These are phyloP conservation scores for Sarcodon sp. DNA, from an alignment of 768 basidiomycete genomes.

Conservation along the genomic window DNA sequence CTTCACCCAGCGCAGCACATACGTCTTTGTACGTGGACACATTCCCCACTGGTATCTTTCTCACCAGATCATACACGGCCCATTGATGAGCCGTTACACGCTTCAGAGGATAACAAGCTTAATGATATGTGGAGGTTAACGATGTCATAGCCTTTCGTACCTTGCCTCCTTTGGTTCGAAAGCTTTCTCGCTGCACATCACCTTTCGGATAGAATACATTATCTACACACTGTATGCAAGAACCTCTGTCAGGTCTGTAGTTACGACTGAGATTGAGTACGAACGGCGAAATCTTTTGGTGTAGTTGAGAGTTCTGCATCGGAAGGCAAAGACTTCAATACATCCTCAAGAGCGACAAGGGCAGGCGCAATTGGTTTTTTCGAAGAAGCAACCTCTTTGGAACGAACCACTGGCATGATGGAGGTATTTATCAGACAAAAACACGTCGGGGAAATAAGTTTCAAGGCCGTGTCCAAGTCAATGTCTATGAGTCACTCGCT, in stretches of 20 bases:
- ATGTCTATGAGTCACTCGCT: too few relatives aligned
- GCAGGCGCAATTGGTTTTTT: too few relatives aligned
- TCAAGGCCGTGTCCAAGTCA: too few relatives aligned
- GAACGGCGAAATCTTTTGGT: neutral
- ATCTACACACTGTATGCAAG: neutral
- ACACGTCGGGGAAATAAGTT: too few relatives aligned
- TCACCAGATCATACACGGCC: slow-evolving; percentile 38
- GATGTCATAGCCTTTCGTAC: neutral
- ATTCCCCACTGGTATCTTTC: slow-evolving; percentile 34
- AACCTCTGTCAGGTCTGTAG: neutral
- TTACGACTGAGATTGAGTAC: too few relatives aligned
- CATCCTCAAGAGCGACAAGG: too few relatives aligned
- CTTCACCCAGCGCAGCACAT: neutral
- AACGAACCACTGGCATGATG: too few relatives aligned
- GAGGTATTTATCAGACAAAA: too few relatives aligned
- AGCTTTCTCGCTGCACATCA: neutral
- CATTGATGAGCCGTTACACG: slow-evolving; percentile 39
- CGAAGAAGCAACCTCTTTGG: too few relatives aligned
- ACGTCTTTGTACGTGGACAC: slow-evolving; percentile 43
- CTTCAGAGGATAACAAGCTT: slow-evolving; percentile 15
- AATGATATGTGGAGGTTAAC: neutral
- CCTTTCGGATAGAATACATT: neutral
- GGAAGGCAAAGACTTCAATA: neutral
- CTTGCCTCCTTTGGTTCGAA: neutral
- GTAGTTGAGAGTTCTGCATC: neutral